Percentiles rank a stretch among this genome's conserved stretches.
phyloP scores from a whole-genome alignment of 495 filamentous ascomycete genomes.

The Aeminium ludgeri region DNA sequence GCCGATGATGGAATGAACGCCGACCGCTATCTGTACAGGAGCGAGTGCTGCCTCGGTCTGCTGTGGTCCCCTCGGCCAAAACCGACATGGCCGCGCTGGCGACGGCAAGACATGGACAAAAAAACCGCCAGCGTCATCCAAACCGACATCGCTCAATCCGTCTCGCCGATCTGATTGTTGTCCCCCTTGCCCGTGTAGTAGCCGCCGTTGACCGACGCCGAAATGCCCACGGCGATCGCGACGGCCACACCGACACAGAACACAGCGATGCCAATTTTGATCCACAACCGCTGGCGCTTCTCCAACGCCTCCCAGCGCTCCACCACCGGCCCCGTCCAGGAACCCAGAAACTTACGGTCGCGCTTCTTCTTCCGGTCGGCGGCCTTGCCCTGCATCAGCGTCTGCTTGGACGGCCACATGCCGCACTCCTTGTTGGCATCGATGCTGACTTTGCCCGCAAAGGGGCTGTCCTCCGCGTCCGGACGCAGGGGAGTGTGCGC shows the following conservation, averaged over 20 bases:
- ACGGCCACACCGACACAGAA: conserved; percentile 42
- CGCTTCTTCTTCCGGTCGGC: conserved; percentile 18
- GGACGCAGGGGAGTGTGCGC: conserved; percentile 1
- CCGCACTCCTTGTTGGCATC: conserved; percentile 27
- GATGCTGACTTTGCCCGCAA: conserved; percentile 16
- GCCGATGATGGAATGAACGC: no score
- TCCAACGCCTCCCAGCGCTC: conserved; percentile 25
- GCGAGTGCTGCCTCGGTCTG: no score
- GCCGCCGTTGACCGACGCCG: conserved; percentile 31
- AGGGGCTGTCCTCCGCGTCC: conserved; percentile 10
- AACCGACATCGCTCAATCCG: neutral
- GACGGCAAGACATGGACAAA: no score
- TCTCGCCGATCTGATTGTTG: neutral
- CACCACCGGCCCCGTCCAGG: conserved; percentile 24
- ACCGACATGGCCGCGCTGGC: no score
- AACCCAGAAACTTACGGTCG: conserved; percentile 8
- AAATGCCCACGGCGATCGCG: conserved; percentile 46
- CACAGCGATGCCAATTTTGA: conserved; percentile 39
- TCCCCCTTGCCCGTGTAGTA: conserved; percentile 2
- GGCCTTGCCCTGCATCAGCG: conserved; percentile 20
- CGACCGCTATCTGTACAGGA: no score
- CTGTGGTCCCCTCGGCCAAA: no score
- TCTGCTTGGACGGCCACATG: conserved; percentile 28
- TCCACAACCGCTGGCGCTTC: conserved; percentile 32
- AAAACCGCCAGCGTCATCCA: no score